Evolutionary conservation across 2,329 filamentous ascomycete genomes (phyloP), one percentile per base, ranked within the genome.

Genomic region (Cytospora leucostoma): DNA sequence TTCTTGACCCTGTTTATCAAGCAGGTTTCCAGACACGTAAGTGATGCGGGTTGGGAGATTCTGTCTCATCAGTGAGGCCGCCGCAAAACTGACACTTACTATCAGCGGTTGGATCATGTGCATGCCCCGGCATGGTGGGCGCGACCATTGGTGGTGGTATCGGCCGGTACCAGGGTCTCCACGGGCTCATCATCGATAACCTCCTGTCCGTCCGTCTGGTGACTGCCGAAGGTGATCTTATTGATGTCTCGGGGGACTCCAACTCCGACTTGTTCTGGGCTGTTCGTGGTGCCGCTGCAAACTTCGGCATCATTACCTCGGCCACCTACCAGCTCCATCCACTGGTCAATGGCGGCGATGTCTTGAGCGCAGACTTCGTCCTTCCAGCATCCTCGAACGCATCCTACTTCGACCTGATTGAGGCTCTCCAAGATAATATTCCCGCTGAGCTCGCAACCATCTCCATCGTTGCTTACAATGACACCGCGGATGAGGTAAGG

Each of bases 61-160:
- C 27, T 27, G 27, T 27, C 4, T 4, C 27, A 27, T 27, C 27
- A 27, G 27, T 27, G 4, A 27, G 27, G 17, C 21, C 13, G 1
- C 4, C 40, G n/a, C 12, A 32, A 19, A 51, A 4, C 49, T 2
- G 49, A 21, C 49, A 19, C 19, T 4, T 10, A 13, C 13, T 6
- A 21, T 3, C 32, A 60, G 58, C 87, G 0, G 85, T 84, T 8
- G 86, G 86, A 2, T 86, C 85, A 0, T 83, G 88, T 10, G 82
- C 83, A 40, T 83, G 88, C 66, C 88, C 85, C 1, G 86, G 86
- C 7, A 81, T 88, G 7, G 85, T 83, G 1, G 86, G 84, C 0
- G 74, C 88, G 15, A 80, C 81, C 0, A 70, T 87, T 0, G 84
- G 84, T 1, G 85, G 84, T 19, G 86, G 85, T 1, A 84, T 84